Base-by-base conservation (phyloP, 805 yeast species). In the Metschnikowia bowlesiae region DNA sequence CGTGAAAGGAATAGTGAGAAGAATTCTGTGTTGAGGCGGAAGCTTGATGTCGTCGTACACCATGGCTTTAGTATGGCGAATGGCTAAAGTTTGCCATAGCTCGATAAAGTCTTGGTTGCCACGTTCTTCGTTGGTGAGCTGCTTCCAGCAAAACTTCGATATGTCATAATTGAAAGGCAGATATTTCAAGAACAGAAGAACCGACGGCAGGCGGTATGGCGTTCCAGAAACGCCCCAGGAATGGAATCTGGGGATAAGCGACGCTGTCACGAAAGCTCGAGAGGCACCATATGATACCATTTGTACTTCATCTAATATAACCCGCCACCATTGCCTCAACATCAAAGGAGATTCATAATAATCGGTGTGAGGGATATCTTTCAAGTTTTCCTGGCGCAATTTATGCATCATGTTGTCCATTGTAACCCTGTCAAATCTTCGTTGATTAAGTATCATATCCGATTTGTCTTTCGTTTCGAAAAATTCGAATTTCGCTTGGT, bases 181-280 rank as follows among this genome's bases (percentile, higher is more conserved):
- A 13, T 82, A 63, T 54, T 84, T 74, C 52, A 90, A 65, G 60
- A 89, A 92, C 11, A 81, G 76, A 33, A 91, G 62, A 5, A 89
- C 74, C 0, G 96, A 85, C 40, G 79, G 81, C 44, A 91, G 72
- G 55, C 84, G 82, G 13, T 90, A 85, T 0, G 97, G 96, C 0
- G 99, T 94, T 6, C 99, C 99, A 0, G 96, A 88, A 0, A 91
- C 97, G 13, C 96, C 97, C 98, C 98, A 94, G 0, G 96, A 83
- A 68, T 94, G 97, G 42, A 82, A 79, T 47, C 96, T 74, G 4
- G 96, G 92, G 28, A 94, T 80, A 35, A 87, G 69, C 2, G 87
- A 74, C 0, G 96, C 89, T 50, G 90, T 87, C 50, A 80, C 82
- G 18, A 96, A 89, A 1, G 94, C 89, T 47, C 87, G 80, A 0